Conservation (phyloP, 2,329 filamentous ascomycete species). For the Tolypocladium paradoxum region DNA sequence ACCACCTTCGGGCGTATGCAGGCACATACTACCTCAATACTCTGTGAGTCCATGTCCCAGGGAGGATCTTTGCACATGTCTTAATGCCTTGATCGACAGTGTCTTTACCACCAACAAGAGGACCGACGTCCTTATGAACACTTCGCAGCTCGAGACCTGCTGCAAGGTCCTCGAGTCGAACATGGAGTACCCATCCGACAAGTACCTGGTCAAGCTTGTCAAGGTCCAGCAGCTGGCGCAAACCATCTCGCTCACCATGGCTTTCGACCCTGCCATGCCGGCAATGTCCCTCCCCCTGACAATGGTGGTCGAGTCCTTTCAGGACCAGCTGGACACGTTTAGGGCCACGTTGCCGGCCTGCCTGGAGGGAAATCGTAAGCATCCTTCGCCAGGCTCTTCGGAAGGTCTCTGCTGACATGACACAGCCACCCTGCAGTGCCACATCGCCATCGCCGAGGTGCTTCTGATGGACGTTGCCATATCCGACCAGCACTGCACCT, state of each 20-base stretch:
- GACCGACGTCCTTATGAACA: constrained; percentile 36
- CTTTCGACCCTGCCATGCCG: constrained; percentile 16
- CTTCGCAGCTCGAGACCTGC: constrained; percentile 30
- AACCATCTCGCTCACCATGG: constrained; percentile 31
- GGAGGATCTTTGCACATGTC: not conserved
- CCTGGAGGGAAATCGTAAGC: constrained; percentile 23
- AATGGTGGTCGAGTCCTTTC: constrained; percentile 31
- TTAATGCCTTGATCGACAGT: constrained; percentile 10
- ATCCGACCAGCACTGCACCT: constrained; percentile 23
- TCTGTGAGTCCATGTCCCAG: constrained; percentile 21
- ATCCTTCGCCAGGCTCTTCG: not conserved
- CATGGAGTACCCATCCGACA: constrained; percentile 32
- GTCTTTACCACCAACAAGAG: constrained; percentile 36
- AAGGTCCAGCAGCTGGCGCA: constrained; percentile 37
- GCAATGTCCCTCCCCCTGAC: constrained; percentile 27
- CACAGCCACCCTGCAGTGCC: constrained; percentile 27
- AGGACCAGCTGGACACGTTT: constrained; percentile 31
- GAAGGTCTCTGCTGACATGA: not conserved
- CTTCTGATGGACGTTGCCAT: constrained; percentile 36
- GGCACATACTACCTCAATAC: constrained; percentile 41
- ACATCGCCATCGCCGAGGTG: constrained; percentile 33
- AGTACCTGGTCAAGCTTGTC: constrained; percentile 33
- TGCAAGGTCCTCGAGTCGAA: constrained; percentile 29
- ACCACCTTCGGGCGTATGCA: constrained; percentile 35
- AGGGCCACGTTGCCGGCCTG: constrained; percentile 22